These are phyloP conservation scores for Solanum habrochaites DNA, from an alignment of 257 asterid species.

Conservation along the genomic window DNA sequence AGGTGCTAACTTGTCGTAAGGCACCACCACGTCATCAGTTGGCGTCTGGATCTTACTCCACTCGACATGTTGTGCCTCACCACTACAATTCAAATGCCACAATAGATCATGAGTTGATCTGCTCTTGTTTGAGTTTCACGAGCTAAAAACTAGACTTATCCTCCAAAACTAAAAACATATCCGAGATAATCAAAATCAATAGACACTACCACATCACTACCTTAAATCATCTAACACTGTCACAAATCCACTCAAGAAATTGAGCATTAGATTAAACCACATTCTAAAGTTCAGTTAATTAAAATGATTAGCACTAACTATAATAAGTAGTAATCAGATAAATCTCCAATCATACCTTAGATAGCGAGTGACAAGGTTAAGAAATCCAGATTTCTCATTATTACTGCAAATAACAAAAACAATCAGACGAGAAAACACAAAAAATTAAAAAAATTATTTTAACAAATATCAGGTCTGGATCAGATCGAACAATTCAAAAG, in stretches of 20 bases:
- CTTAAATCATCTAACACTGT: neutral
- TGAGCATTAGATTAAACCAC: neutral
- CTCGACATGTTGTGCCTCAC: slow-evolving; percentile 30
- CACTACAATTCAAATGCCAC: slow-evolving; percentile 12
- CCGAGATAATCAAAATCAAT: neutral
- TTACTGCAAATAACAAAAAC: slow-evolving; percentile 34
- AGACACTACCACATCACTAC: neutral
- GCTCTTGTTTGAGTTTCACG: neutral
- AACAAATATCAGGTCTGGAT: neutral
- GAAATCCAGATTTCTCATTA: slow-evolving; percentile 79
- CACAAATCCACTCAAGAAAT: neutral
- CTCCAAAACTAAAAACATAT: neutral
- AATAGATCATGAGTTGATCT: neutral
- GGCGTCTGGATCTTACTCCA: slow-evolving; percentile 45
- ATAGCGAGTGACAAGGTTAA: slow-evolving; percentile 69
- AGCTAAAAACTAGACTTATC: neutral
- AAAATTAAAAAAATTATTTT: neutral
- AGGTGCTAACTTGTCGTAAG: slow-evolving; percentile 69
- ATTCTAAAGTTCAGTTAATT: neutral
- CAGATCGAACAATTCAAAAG: neutral
- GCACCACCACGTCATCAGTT: slow-evolving; percentile 53
- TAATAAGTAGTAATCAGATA: neutral
- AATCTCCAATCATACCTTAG: slow-evolving; percentile 42
- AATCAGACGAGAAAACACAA: neutral
- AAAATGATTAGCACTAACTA: neutral